Conservation (phyloP, 2,329 filamentous ascomycete genomes). For the Canariomyces notabilis region DNA sequence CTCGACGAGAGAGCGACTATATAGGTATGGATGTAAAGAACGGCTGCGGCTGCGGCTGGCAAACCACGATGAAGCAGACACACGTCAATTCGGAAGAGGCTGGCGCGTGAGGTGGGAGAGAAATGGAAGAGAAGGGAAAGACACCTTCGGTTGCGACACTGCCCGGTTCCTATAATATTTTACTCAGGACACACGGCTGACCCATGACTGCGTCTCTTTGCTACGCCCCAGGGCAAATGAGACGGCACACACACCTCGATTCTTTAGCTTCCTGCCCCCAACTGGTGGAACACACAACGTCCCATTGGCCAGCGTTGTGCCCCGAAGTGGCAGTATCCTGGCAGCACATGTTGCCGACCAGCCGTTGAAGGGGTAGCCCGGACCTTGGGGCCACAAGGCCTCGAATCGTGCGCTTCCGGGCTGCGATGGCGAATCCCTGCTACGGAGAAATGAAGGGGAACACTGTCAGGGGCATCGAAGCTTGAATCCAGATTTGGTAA, state of each 20-base stretch:
- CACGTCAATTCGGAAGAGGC: conserved; percentile 6
- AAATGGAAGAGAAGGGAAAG: conserved; percentile 9
- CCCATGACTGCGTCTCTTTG: background rate
- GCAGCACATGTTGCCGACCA: background rate
- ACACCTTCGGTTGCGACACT: conserved; percentile 1
- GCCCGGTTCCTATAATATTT: conserved; percentile 4
- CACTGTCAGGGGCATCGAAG: background rate
- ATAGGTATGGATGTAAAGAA: conserved; percentile 16
- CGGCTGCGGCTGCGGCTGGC: conserved; percentile 20
- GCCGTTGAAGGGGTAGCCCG: background rate
- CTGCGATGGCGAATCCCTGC: background rate
- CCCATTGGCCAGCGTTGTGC: conserved; percentile 6
- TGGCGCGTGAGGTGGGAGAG: conserved; percentile 9
- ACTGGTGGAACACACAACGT: background rate
- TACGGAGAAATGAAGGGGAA: background rate
- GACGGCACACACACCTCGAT: background rate
- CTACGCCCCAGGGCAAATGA: background rate
- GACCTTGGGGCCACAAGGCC: background rate
- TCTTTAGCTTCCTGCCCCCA: background rate
- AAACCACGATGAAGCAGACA: conserved; percentile 13
- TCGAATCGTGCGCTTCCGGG: background rate
- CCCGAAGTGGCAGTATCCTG: conserved; percentile 4
- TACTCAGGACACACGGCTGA: background rate
- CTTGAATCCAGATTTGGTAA: background rate
- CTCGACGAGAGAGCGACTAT: conserved; percentile 1